phyloP scores from a whole-genome alignment of 2,329 filamentous ascomycete genomes.

The Ceratocystis harringtonii region DNA sequence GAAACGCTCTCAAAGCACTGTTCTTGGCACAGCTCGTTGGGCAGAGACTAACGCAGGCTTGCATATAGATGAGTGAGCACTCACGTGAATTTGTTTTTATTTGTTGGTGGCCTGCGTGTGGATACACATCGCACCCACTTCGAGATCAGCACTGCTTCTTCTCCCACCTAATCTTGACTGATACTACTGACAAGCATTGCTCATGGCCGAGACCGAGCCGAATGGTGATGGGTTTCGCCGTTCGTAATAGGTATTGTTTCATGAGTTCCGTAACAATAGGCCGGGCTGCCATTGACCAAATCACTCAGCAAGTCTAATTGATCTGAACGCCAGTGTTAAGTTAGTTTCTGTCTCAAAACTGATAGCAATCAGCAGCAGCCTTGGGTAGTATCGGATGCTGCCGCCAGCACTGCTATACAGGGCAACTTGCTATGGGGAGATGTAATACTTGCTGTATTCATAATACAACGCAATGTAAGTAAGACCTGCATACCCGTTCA shows the following conservation, averaged over 20 bases:
- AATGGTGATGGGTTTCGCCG: neutral
- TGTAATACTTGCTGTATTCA: neutral
- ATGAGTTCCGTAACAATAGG: neutral
- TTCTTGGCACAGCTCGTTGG: too few species aligned
- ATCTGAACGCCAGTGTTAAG: neutral
- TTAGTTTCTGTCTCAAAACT: neutral
- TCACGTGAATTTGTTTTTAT: neutral
- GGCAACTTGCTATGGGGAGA: neutral
- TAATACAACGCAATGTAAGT: neutral
- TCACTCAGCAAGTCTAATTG: neutral
- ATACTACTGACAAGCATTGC: neutral
- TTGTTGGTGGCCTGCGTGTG: neutral
- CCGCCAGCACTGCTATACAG: neutral
- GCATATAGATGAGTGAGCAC: neutral
- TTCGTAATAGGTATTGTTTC: neutral
- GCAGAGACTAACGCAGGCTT: neutral
- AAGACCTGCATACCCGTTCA: neutral
- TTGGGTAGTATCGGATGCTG: neutral
- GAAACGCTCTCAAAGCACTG: neutral
- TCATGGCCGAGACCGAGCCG: neutral
- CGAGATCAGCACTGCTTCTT: neutral
- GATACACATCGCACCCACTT: neutral
- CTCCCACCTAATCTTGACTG: neutral
- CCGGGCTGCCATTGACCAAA: too few species aligned
- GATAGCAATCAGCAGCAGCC: neutral